Base-by-base conservation (phyloP, 140 eudicot genomes). In the Cichorium intybus region DNA sequence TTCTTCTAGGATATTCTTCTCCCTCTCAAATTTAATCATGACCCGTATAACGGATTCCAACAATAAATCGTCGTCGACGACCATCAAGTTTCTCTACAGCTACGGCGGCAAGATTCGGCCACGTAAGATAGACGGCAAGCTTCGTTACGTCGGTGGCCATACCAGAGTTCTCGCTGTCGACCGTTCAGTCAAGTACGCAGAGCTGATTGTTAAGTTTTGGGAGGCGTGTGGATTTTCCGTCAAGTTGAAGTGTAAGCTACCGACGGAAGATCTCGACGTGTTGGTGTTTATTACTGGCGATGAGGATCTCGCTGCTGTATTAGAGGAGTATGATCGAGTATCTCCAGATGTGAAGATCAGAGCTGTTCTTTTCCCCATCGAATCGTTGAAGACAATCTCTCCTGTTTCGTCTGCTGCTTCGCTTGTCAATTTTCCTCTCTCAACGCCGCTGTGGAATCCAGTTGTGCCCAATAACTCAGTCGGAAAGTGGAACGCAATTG, bases 121-220 rank as follows among this genome's bases (percentile, higher is more conserved):
- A 20, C 97, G 97, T 49, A 83, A 61, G 27, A 64, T 76, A 66
- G 96, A 90, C 75, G 95, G 95, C 73, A 61, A 60, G 28, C 96
- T 91, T 69, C 86, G 90, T 0, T 90, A 90, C 78, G 56, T 69
- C 75, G 95, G 97, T 52, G 97, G 97, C 0, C 71, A 50, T 75
- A 90, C 88, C 37, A 79, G 96, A 46, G 80, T 90, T 47, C 86
- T 90, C 55, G 50, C 97, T 52, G 85, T 79, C 17, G 70, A 74
- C 24, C 88, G 84, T 47, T 80, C 87, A 39, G n/a, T 91, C 48
- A 4, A 89, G 0, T 80, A 41, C 57, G 53, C 90, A 41, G 97
- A 87, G 56, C 24, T 90, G 41, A 70, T 80, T 74, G 76, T 78
- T 24, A 90, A 78, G 56, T 82, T 87, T 18, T 75, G 62, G 20